Base-by-base conservation (phyloP, 305 asterid genomes). In the Fraxinus floribunda region DNA sequence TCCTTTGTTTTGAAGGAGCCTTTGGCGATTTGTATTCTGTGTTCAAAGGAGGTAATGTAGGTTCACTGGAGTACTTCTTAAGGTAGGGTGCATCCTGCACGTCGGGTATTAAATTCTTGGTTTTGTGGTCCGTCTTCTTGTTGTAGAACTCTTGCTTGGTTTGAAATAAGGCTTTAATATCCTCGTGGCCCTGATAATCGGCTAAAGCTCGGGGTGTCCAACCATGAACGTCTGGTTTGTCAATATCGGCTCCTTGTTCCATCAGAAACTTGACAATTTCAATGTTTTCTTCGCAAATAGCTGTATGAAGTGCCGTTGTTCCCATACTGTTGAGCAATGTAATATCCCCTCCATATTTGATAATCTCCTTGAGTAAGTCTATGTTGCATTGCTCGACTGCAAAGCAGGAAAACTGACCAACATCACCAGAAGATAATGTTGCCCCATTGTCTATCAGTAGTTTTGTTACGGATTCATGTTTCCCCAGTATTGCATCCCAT, bases 171-270 rank as follows among this genome's bases (percentile, higher is more conserved):
- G 85, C 86, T 36, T 82, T 92, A 71, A 94, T 91, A 64, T 89
- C 94, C 22, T 85, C 83, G 30, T 88, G 87, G 80, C 94, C 95
- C 74, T 92, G 97, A 81, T 89, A 87, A 32, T 90, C 90, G 20
- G 97, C 98, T 77, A 93, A 82, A 78, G 85, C 91, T 20, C 95
- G 88, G 0, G 98, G 89, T 5, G 98, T 92, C 98, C 96, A 92
- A 1, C 92, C 93, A 24, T 93, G 88, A 55, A 70, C 86, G 9
- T 94, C 98, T 20, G 90, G 87, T 78, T 81, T 90, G 78, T 94
- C 97, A 83, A 90, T 64, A 75, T 94, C 90, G 2, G 90, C 93
- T 62, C 94, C 95, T 24, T 86, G 88, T 79, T 91, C 90, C 36
- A 95, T 57, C 22, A 95, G 80, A 81, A 88, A 93, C 88, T 90